Evolutionary conservation across 805 yeast species (phyloP), one percentile per base, ranked within the genome.

Genomic region (Danielia reshetovae): DNA sequence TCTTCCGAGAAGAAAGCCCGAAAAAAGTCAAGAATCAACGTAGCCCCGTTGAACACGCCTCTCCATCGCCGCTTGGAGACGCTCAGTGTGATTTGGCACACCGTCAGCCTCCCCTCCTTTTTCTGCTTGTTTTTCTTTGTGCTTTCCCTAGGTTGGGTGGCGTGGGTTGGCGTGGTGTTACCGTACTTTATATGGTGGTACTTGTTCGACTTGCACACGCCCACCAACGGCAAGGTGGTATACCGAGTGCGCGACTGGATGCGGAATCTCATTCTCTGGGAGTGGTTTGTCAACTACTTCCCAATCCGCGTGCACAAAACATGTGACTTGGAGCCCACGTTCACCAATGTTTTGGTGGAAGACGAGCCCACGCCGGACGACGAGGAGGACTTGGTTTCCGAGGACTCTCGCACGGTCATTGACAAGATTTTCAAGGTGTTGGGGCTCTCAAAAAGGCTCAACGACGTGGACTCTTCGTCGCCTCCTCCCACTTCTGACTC

Each of bases 251-350:
- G 84, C 3, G 55, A 60, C 2, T 68, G 73, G 65, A 65, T 85
- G 53, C 72, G 86, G 42, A 69, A 73, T 19, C 50, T 76, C 23
- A 49, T 61, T 6, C 44, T 85, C 13, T 90, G 93, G 87, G 75
- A 69, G 40, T 73, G 78, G 59, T 88, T 83, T 55, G 79, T 81
- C 29, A 63, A 70, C 29, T 93, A 87, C 59, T 93, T 84, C 60
- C 97, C 97, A 0, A 76, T 93, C 14, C 59, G 57, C 0, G 62
- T 88, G 9, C 82, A 78, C 57, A 84, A 81, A 52, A 71, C 90
- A 0, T 66, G 65, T 3, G 84, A 80, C 11, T 62, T 89, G 34
- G 74, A 74, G 42, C 96, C 97, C 2, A 81, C 96, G 0, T 80
- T 80, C 48, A 67, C 75, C 1, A 59, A 60, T 15, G 61, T 60